Conservation (phyloP, 768 basidiomycete species). For the Trametes cingulata region DNA sequence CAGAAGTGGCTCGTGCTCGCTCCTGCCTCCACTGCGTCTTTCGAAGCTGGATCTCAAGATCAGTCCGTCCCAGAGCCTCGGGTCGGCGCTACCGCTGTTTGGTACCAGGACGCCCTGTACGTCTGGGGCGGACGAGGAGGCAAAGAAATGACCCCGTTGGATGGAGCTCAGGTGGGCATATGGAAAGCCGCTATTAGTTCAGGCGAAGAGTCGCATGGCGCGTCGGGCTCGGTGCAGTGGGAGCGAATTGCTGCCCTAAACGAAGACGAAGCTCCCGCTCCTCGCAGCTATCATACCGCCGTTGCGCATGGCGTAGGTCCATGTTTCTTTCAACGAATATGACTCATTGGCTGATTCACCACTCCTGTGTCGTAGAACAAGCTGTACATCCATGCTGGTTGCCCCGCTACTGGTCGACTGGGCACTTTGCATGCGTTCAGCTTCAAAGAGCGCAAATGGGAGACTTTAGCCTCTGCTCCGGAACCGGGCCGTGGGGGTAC, state of each 20-base stretch:
- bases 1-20: slow-evolving; percentile 28
- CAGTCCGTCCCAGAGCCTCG: slow-evolving; percentile 29
- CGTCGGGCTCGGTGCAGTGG: slow-evolving; percentile 29
- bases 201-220: neutral
- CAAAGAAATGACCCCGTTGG: slow-evolving; percentile 39
- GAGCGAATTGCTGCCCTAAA: slow-evolving; percentile 29
- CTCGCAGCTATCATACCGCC: slow-evolving; percentile 41
- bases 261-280: slow-evolving; percentile 35
- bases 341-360: neutral
- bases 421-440: slow-evolving; percentile 38
- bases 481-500: slow-evolving; percentile 43
- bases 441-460: slow-evolving; percentile 33
- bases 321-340: neutral
- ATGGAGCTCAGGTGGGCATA: slow-evolving; percentile 24
- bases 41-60: neutral
- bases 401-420: slow-evolving; percentile 39
- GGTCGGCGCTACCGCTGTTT: slow-evolving; percentile 21
- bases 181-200: slow-evolving; percentile 11
- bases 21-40: neutral
- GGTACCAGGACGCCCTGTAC: slow-evolving; percentile 25
- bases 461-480: slow-evolving; percentile 37
- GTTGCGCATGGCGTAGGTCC: slow-evolving; percentile 31
- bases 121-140: slow-evolving; percentile 51
- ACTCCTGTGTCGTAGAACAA: slow-evolving; percentile 25
- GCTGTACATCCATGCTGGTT: slow-evolving; percentile 44